Conservation (phyloP, 306 rosid genomes). For the Fragaria ananassa region DNA sequence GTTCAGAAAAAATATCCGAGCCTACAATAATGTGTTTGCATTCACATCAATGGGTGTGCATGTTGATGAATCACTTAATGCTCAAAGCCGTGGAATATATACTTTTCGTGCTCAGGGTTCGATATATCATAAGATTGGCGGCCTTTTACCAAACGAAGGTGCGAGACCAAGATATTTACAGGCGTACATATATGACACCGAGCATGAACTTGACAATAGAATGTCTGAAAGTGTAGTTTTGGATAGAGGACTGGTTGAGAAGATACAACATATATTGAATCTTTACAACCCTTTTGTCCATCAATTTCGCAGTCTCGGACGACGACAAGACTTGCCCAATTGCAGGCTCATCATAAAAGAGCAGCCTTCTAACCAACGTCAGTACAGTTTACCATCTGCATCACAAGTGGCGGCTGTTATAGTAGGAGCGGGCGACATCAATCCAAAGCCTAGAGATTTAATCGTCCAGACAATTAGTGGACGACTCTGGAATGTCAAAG, state of each 20-base stretch:
- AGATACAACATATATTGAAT: neutral
- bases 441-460: neutral
- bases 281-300: neutral
- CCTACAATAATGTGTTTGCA: neutral
- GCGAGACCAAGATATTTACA: too few species aligned
- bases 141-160: too few species aligned
- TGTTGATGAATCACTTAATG: too few species aligned
- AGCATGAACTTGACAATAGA: too few species aligned
- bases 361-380: neutral
- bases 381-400: neutral
- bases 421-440: neutral
- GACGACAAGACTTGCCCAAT: neutral
- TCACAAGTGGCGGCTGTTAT: neutral
- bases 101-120: too few species aligned
- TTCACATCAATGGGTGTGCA: constrained; percentile 4
- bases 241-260: too few species aligned
- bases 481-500: neutral
- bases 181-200: too few species aligned
- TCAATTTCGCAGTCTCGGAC: neutral
- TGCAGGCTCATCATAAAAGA: neutral
- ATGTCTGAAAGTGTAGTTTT: too few species aligned
- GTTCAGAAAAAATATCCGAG: neutral
- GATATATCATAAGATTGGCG: too few species aligned
- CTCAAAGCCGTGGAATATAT: too few species aligned
- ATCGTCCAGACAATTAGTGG: neutral